Percentiles rank a stretch among this genome's conserved stretches.
These are phyloP conservation scores for Aspergillus biplanus DNA, from an alignment of 495 filamentous ascomycete species.

Conservation along the genomic window DNA sequence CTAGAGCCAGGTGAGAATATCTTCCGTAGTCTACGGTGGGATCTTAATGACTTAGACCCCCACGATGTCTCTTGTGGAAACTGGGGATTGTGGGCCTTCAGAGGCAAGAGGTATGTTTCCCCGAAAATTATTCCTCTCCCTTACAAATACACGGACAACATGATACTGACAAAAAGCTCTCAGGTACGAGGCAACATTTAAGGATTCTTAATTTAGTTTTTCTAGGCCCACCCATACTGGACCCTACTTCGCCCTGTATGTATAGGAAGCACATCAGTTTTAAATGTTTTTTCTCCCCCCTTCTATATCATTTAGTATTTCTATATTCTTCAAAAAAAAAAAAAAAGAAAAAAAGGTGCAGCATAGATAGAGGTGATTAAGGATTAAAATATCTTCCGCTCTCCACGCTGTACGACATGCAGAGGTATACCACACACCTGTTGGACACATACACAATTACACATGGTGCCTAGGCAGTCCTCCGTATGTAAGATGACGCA, in stretches of 20 bases:
- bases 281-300: neutral
- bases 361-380: neutral
- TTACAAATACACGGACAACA: neutral
- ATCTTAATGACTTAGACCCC: conserved; percentile 93
- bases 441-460: too few relatives aligned
- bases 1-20: conserved; percentile 91
- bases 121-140: conserved; percentile 1
- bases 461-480: too few relatives aligned
- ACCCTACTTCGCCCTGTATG: conserved; percentile 1
- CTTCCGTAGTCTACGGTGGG: conserved; percentile 95
- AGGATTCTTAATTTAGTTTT: conserved; percentile 15
- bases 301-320: too few relatives aligned
- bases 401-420: neutral
- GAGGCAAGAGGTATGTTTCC: conserved; percentile 88
- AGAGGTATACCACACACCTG: neutral
- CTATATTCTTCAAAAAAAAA: neutral
- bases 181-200: conserved; percentile 49
- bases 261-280: neutral
- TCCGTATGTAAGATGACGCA: too few relatives aligned
- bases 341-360: neutral
- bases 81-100: conserved; percentile 95
- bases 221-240: neutral
- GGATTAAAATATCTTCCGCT: conserved; percentile 1
- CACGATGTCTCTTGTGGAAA: conserved; percentile 94
- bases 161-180: conserved; percentile 9